Conservation (phyloP, 768 basidiomycete species). For the Leccinellum albellum region DNA sequence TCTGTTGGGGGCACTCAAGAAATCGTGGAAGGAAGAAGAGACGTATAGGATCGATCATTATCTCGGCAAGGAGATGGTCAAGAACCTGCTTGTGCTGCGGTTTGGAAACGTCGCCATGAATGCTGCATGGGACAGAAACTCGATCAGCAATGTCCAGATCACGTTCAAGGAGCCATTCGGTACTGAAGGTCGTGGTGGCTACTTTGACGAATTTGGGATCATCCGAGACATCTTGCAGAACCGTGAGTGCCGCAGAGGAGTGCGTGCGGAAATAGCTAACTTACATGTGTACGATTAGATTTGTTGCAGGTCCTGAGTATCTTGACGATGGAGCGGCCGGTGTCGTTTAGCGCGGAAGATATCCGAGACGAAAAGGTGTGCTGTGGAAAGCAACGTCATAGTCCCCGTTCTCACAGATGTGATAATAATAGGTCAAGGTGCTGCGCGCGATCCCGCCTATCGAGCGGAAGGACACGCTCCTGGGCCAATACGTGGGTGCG, state of each 20-base stretch:
- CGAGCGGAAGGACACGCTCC: constrained; percentile 68
- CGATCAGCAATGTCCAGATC: constrained; percentile 95
- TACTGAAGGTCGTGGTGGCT: constrained; percentile 99
- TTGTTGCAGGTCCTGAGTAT: constrained; percentile 92
- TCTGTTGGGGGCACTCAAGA: constrained; percentile 74
- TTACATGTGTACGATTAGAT: constrained; percentile 47
- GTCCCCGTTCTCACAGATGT: constrained; percentile 12
- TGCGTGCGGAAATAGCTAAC: constrained; percentile 4
- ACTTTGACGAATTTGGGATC: constrained; percentile 99
- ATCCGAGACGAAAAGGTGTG: constrained; percentile 96
- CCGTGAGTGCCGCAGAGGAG: constrained; percentile 56
- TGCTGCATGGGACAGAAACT: constrained; percentile 93
- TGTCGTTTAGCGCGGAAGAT: constrained; percentile 95
- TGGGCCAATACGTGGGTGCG: constrained; percentile 89
- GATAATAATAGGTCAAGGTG: constrained; percentile 77
- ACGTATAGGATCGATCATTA: constrained; percentile 99
- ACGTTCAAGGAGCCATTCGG: constrained; percentile 99
- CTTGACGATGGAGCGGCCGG: constrained; percentile 96
- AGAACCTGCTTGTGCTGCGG: constrained; percentile 92
- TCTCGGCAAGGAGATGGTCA: constrained; percentile 99
- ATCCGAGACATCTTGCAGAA: constrained; percentile 98
- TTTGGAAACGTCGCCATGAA: constrained; percentile 93
- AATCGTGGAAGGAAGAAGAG: constrained; percentile 93
- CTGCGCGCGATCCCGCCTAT: constrained; percentile 88
- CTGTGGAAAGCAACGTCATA: constrained; percentile 3